Conservation (phyloP, 768 basidiomycete genomes). For the Heimioporus sp. region DNA sequence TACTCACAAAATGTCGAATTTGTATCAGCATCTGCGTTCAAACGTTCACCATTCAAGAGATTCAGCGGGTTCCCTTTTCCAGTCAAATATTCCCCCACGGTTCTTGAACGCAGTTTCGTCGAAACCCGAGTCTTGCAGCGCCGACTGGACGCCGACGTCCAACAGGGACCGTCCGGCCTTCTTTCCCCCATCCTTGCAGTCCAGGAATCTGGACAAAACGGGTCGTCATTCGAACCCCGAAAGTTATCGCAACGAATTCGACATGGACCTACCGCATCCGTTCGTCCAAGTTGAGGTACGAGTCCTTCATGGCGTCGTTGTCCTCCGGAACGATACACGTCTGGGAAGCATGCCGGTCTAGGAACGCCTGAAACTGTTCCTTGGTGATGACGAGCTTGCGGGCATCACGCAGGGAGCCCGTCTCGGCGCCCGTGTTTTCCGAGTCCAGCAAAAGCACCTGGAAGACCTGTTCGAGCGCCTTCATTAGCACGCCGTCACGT, state of each 20-base stretch:
- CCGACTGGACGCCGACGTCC: constrained; percentile 32
- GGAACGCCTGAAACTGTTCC: constrained; percentile 35
- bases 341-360: constrained; percentile 33
- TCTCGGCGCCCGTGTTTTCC: constrained; percentile 34
- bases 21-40: neutral
- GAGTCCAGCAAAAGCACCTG: constrained; percentile 36
- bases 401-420: constrained; percentile 33
- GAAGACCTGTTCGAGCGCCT: constrained; percentile 26
- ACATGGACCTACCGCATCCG: constrained; percentile 31
- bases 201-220: constrained; percentile 28
- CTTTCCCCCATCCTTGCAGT: constrained; percentile 35
- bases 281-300: constrained; percentile 39
- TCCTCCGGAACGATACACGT: constrained; percentile 35
- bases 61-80: constrained; percentile 22
- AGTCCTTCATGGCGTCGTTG: constrained; percentile 40
- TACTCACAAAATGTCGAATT: too few species aligned
- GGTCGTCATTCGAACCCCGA: neutral
- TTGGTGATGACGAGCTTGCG: constrained; percentile 33
- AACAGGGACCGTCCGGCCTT: constrained; percentile 23
- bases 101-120: constrained; percentile 30
- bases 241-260: too few species aligned
- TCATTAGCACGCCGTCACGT: constrained; percentile 4
- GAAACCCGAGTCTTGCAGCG: constrained; percentile 35
- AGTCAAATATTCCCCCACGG: constrained; percentile 37
- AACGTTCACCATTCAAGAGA: constrained; percentile 2